Evolutionary conservation across 2,329 filamentous ascomycete species (phyloP).

Genomic region (Helotiales sp.): DNA sequence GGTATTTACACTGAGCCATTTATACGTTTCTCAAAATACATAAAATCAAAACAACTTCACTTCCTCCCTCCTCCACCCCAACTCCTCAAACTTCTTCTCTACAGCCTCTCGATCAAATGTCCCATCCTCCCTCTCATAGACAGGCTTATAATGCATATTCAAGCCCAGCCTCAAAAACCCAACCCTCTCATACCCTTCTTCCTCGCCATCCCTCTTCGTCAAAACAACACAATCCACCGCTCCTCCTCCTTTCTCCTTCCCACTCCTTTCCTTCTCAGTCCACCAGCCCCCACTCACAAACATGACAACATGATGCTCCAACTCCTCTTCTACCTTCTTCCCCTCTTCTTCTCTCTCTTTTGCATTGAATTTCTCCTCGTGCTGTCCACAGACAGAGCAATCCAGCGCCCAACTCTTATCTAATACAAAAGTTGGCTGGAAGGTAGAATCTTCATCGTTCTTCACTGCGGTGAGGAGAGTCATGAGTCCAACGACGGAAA

Average conservation of each 20-base stretch:
- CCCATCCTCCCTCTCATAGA: constrained; percentile 5
- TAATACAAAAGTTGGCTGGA: background rate
- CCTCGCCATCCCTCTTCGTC: background rate
- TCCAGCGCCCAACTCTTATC: constrained; percentile 3
- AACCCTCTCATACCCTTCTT: background rate
- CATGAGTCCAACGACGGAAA: background rate
- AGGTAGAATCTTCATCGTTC: background rate
- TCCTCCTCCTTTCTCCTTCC: background rate
- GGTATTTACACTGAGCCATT: too few relatives aligned
- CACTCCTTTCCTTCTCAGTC: background rate
- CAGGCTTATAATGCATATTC: background rate
- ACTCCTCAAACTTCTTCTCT: background rate
- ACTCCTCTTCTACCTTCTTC: background rate
- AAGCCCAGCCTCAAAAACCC: constrained; percentile 1
- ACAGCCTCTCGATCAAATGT: background rate
- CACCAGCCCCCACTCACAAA: background rate
- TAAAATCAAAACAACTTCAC: background rate
- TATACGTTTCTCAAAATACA: background rate
- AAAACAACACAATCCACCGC: constrained; percentile 1
- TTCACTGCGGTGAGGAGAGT: background rate
- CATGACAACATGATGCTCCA: background rate
- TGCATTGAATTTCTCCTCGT: background rate
- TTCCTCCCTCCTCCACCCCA: constrained; percentile 6
- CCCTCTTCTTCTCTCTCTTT: background rate
- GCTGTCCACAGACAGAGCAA: background rate